A percentile compares a stretch with the other conserved stretches of the same genome.
These are phyloP conservation scores for Trichoderma pleuroti DNA, from an alignment of 2,329 filamentous ascomycete species.

Conservation along the genomic window DNA sequence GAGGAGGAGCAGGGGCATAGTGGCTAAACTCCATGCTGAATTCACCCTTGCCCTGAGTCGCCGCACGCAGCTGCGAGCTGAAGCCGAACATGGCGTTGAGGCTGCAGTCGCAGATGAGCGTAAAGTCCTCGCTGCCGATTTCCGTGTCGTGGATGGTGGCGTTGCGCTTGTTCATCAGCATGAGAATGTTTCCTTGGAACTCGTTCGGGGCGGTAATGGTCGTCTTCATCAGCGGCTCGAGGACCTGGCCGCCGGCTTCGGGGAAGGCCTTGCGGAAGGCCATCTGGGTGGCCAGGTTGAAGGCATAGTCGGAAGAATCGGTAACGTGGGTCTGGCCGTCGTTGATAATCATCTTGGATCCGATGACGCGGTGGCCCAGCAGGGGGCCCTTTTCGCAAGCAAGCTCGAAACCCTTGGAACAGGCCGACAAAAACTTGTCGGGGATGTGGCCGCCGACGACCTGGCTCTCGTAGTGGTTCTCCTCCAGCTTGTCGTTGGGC, in stretches of 20 bases:
- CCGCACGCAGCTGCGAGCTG: slow-evolving; percentile 82
- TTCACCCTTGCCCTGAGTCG: slow-evolving; percentile 97
- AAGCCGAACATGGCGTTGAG: slow-evolving; percentile 99
- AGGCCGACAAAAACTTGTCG: slow-evolving; percentile 93
- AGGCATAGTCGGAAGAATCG: slow-evolving; percentile 94
- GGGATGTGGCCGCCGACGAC: slow-evolving; percentile 87
- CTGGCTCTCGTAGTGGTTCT: slow-evolving; percentile 82
- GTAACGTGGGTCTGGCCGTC: slow-evolving; percentile 97
- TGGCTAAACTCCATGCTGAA: slow-evolving; percentile 99
- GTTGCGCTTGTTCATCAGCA: slow-evolving; percentile 93
- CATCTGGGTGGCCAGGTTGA: slow-evolving; percentile 91
- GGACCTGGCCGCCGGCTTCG: slow-evolving; percentile 73
- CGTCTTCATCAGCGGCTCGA: slow-evolving; percentile 98
- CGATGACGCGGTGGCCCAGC: slow-evolving; percentile 89
- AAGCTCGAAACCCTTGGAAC: slow-evolving; percentile 87
- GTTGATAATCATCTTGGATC: slow-evolving; percentile 85
- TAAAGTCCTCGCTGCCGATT: slow-evolving; percentile 90
- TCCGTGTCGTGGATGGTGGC: slow-evolving; percentile 95
- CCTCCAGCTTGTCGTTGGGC: slow-evolving; percentile 67
- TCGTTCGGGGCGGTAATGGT: slow-evolving; percentile 93
- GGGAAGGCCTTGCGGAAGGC: slow-evolving; percentile 93
- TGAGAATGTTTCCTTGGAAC: slow-evolving; percentile 95
- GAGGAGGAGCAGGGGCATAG: slow-evolving; percentile 80
- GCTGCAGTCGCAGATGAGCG: slow-evolving; percentile 84
- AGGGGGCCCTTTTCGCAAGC: slow-evolving; percentile 84